A percentile compares a stretch with the other conserved stretches of the same genome.
Conservation (phyloP, 208 protist species). For the Strigomonas culicis region DNA sequence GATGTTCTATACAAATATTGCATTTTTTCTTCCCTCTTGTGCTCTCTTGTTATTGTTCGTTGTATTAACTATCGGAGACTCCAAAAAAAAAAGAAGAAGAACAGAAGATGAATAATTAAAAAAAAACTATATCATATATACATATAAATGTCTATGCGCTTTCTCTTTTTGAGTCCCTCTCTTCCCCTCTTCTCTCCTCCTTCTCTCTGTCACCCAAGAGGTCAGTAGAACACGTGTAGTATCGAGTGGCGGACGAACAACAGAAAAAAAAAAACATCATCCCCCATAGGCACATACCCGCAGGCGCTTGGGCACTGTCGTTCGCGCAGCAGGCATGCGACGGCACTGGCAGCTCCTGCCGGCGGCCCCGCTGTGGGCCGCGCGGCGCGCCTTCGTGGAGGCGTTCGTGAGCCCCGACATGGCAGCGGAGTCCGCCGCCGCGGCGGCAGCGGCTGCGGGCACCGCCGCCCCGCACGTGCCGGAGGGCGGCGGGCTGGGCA, state of each 20-base stretch:
- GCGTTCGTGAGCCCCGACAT: too few relatives aligned
- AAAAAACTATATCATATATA: background rate
- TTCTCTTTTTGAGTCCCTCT: background rate
- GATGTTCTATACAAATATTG: background rate
- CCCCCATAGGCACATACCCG: too few relatives aligned
- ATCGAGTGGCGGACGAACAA: too few relatives aligned
- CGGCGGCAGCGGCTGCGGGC: too few relatives aligned
- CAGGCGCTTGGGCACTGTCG: too few relatives aligned
- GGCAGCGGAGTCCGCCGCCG: background rate
- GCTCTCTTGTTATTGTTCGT: background rate
- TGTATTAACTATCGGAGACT: background rate
- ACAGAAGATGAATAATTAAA: background rate
- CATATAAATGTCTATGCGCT: too few relatives aligned
- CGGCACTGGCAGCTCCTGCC: background rate
- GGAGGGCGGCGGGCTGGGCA: conserved; percentile 6
- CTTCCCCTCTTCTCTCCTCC: background rate
- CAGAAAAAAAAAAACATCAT: too few relatives aligned
- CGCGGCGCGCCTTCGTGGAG: conserved; percentile 20
- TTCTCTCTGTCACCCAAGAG: background rate
- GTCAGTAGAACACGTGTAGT: too few relatives aligned
- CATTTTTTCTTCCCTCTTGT: background rate
- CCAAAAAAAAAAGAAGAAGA: conserved; percentile 5
- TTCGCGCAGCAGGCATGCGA: background rate
- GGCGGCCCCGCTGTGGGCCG: too few relatives aligned
- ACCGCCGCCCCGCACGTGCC: conserved; percentile 2